Percentiles rank a stretch among this genome's conserved stretches.
Conservation (phyloP, 2,329 filamentous ascomycete species). For the Colletotrichum siamense region DNA sequence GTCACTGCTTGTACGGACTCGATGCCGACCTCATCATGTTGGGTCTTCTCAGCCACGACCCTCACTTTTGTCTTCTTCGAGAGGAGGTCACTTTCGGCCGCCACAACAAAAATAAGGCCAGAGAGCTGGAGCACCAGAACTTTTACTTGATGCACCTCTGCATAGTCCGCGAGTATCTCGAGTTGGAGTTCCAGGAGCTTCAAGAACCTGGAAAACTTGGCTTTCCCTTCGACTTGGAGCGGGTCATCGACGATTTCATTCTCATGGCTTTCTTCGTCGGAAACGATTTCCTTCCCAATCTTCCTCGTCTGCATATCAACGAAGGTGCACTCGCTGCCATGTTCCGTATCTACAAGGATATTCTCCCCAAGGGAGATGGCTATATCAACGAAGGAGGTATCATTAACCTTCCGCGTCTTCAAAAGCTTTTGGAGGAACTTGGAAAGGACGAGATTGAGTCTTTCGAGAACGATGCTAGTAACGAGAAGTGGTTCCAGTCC, state of each 20-base stretch:
- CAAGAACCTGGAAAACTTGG: slow-evolving; percentile 73
- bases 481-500: slow-evolving; percentile 90
- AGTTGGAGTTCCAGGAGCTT: slow-evolving; percentile 95
- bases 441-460: slow-evolving; percentile 89
- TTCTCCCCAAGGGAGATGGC: slow-evolving; percentile 84
- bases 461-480: slow-evolving; percentile 88
- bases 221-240: slow-evolving; percentile 91
- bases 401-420: slow-evolving; percentile 85
- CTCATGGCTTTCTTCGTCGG: slow-evolving; percentile 99
- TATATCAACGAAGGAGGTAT: slow-evolving; percentile 97
- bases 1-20: slow-evolving; percentile 95
- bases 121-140: slow-evolving; percentile 97
- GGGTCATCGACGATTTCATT: slow-evolving; percentile 98
- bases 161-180: slow-evolving; percentile 95
- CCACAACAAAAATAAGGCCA: slow-evolving; percentile 84
- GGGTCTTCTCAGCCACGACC: slow-evolving; percentile 94
- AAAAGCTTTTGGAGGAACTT: slow-evolving; percentile 80
- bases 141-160: slow-evolving; percentile 98
- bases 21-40: slow-evolving; percentile 99
- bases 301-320: slow-evolving; percentile 97
- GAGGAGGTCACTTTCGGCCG: slow-evolving; percentile 98
- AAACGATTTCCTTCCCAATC: slow-evolving; percentile 97
- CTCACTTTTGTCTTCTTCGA: slow-evolving; percentile 94
- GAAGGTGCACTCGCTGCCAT: slow-evolving; percentile 96
- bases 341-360: slow-evolving; percentile 95